Base-by-base conservation (phyloP, 768 basidiomycete species). In the Mycena belliarum region DNA sequence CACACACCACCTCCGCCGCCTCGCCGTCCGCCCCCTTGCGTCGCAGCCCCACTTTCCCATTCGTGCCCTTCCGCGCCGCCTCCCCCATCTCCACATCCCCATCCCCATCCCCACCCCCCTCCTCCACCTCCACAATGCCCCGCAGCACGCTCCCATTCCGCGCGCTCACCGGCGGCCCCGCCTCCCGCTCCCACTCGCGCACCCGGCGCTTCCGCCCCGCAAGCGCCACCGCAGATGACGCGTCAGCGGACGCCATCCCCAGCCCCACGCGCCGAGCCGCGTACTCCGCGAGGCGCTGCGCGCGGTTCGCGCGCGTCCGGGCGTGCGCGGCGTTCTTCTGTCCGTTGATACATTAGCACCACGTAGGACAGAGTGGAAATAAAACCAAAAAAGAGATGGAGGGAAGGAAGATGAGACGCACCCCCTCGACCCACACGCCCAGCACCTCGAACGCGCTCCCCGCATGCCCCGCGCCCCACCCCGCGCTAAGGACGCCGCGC, bases 381-480 rank as follows among this genome's bases (percentile, higher is more conserved):
- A 12, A n/a, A 6, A 20, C 8, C 2, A 40, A 20, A 18, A 26
- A 16, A 44, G 25, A 26, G 16, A n/a, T 25, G 15, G 18, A 23
- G 40, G 6, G 33, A 23, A 12, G 55, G 51, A 12, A 28, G 62
- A 64, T 45, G 45, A 44, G 6, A 68, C 83, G 33, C 61, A 90
- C 90, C 77, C 84, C 76, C 45, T 84, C 79, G 66, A 88, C 85
- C 62, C 83, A 77, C 18, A 83, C 87, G 24, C 74, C 76, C 18
- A 91, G 69, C 51, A 91, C 80, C 74, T 90, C 90, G 64, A 90
- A 79, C 24, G 85, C 88, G 64, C 86, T 84, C 24, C 89, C 90
- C 59, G 90, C 89, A 61, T 91, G 90, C 2, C 86, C 84, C 61
- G 81, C 83, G n/a, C 89, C 88, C 90, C 89, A 90, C 0, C 82